Base-by-base conservation (phyloP, 2,329 filamentous ascomycete species). In the Huntiella moniliformis region DNA sequence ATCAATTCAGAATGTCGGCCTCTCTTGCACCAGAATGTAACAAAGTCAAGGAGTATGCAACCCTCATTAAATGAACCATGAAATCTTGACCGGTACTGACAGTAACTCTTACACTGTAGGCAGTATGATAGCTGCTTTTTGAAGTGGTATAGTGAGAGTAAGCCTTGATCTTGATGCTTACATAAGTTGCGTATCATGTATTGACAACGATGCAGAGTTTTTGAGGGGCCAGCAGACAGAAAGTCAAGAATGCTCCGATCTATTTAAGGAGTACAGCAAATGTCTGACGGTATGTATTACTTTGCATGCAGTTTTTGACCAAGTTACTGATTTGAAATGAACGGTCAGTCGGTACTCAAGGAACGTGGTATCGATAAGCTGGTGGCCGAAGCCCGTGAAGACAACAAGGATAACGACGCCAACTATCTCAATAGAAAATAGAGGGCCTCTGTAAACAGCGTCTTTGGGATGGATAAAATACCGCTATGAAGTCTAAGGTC, bases 61-160 rank as follows among this genome's bases (percentile, higher is more conserved):
- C 7, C 46, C 6, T 7, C 18, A 10, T 35, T 13, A 35, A 32
- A 17, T 13, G 4, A 5, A 44, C 22, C 22, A 17, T 40, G 32
- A 31, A 15, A 16, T 43, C 5, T 41, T 41, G 22, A 4, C 4
- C 8, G 32, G 13, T 16, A 17, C 31, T 34, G 22, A 28, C 22
- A 28, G 22, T 28, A 35, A n/a, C 33, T 16, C 31, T 37, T 22
- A 35, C 22, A 5, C n/a, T 39, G 15, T 37, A 95, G 87, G 60
- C 83, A 79, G 55, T 98, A 98, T 60, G 91, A 98, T 61, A 87
- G 81, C 44, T 98, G 91, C 65, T 98, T 98, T 60, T 67, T 98
- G 52, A 96, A 94, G 65, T 98, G 91, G 91, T 98, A 98, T 62
- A 95, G 87, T 59, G 91, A 98, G 64, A 96, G 91, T 95, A 69